Evolutionary conservation across 495 filamentous ascomycete species (phyloP), one percentile per base, ranked within the genome.

Genomic region (Lindgomyces ingoldianus): DNA sequence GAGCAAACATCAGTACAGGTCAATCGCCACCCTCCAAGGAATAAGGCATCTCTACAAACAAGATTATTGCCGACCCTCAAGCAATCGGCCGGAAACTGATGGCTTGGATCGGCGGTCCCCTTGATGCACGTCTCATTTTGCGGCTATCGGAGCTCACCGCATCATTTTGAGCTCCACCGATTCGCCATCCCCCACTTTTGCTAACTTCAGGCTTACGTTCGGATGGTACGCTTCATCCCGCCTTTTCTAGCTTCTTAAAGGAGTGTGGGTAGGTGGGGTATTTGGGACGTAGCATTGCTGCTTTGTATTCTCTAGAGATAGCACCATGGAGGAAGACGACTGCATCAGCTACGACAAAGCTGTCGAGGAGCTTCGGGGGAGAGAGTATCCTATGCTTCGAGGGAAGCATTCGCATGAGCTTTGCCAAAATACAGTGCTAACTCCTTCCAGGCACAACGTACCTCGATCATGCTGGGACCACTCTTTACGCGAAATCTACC

Each of bases 401-500:
- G 88, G 92, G 90, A 78, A 72, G 75, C 68, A 26, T 21, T 25
- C 41, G 74, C 66, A n/a, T 44, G n/a, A 2, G 39, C 21, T 16
- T 25, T 14, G n/a, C 25, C 6, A 57, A 30, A n/a, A 30, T 12
- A 0, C 11, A 16, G 10, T 16, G 14, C 24, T 52, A 45, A 70
- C 18, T 46, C 21, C 19, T 36, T 30, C 26, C 64, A 94, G 91
- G 82, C 57, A 82, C 85, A 8, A 83, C 88, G 53, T 98, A 97
- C 72, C 87, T 97, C 25, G 93, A 98, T 69, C 93, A 98, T 86
- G 93, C 92, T 1, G 93, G 91, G 21, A 91, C 91, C 12, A 94
- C 93, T 0, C 78, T 86, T 1, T 93, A 91, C 73, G 77, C 90
- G 24, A 93, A 88, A 70, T 93, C 91, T 27, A 78, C 91, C 29